Percentiles rank a stretch among this genome's conserved stretches.
phyloP scores from a whole-genome alignment of 352 stramenopile genomes.

The Phytophthora rubi region DNA sequence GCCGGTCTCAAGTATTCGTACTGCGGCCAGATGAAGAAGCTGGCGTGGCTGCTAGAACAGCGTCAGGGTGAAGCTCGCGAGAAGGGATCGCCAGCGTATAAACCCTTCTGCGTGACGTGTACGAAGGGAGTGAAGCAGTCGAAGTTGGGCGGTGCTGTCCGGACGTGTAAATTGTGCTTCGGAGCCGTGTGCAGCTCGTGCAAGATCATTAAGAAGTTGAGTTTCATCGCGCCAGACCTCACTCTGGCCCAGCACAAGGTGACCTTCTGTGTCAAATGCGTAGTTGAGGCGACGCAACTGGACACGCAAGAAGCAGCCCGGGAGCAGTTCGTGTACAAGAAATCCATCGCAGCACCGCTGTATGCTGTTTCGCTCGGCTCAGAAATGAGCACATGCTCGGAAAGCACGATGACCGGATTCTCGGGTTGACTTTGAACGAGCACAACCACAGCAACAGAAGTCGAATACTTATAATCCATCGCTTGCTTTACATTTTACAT shows the following conservation, averaged over 20 bases:
- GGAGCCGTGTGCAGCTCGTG: constrained; percentile 15
- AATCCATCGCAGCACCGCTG: not conserved
- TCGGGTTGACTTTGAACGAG: not conserved
- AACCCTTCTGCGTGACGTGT: constrained; percentile 28
- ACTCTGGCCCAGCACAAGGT: constrained; percentile 12
- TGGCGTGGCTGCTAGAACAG: constrained; percentile 33
- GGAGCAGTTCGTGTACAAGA: constrained; percentile 17
- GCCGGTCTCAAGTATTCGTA: constrained; percentile 36
- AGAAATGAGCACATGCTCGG: not conserved
- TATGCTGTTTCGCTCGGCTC: not conserved
- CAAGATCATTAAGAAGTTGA: constrained; percentile 23
- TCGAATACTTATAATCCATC: not conserved
- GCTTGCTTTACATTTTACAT: not conserved
- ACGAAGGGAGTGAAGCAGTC: constrained; percentile 11
- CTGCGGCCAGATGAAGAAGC: constrained; percentile 45
- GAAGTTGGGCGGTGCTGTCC: constrained; percentile 2
- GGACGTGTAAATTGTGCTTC: constrained; percentile 32
- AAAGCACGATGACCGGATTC: not conserved
- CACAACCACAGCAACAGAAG: not conserved
- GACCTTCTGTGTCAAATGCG: constrained; percentile 32
- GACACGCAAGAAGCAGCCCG: constrained; percentile 24
- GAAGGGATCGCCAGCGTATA: not conserved
- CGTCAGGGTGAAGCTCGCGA: constrained; percentile 9
- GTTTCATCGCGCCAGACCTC: constrained; percentile 8
- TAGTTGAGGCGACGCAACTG: constrained; percentile 23